These are phyloP conservation scores for Apodospora peruviana DNA, from an alignment of 495 filamentous ascomycete species.

Conservation along the genomic window DNA sequence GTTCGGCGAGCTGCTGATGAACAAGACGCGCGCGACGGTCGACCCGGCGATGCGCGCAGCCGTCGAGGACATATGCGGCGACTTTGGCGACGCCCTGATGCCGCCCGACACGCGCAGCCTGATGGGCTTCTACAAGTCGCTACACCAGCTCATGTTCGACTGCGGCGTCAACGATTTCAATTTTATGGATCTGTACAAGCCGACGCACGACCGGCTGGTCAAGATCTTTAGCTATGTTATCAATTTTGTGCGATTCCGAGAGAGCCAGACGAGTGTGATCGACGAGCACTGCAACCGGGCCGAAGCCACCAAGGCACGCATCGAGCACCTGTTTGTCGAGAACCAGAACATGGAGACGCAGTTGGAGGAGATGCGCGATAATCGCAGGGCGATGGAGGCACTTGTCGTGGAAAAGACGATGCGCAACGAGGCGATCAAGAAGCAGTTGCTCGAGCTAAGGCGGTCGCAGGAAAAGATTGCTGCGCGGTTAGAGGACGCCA, in stretches of 20 bases:
- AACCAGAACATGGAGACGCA: conserved; percentile 80
- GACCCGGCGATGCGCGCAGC: conserved; percentile 93
- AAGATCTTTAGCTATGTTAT: conserved; percentile 95
- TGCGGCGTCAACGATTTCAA: conserved; percentile 92
- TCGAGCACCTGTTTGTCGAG: conserved; percentile 77
- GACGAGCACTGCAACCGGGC: conserved; percentile 88
- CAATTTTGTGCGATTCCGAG: conserved; percentile 96
- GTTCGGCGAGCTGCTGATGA: conserved; percentile 91
- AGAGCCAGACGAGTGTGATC: conserved; percentile 77
- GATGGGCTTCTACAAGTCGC: conserved; percentile 83
- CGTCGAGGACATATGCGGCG: conserved; percentile 74
- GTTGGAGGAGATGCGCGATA: conserved; percentile 73
- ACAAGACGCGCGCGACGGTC: conserved; percentile 80
- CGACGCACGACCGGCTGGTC: conserved; percentile 78
- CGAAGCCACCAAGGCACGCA: conserved; percentile 75
- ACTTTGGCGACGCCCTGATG: conserved; percentile 67
- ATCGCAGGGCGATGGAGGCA: conserved; percentile 68
- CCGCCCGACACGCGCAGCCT: conserved; percentile 82
- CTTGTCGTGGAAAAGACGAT: conserved; percentile 74
- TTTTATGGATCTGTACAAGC: conserved; percentile 82
- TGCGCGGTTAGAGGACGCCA: conserved; percentile 68
- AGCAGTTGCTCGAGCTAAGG: conserved; percentile 67
- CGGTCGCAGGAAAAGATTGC: conserved; percentile 72
- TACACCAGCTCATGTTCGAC: conserved; percentile 72
- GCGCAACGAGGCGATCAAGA: conserved; percentile 80